A percentile compares a stretch with the other conserved stretches of the same genome.
phyloP scores from a whole-genome alignment of 192 early-diverging fungal genomes.

The Chytriomyces sp. region DNA sequence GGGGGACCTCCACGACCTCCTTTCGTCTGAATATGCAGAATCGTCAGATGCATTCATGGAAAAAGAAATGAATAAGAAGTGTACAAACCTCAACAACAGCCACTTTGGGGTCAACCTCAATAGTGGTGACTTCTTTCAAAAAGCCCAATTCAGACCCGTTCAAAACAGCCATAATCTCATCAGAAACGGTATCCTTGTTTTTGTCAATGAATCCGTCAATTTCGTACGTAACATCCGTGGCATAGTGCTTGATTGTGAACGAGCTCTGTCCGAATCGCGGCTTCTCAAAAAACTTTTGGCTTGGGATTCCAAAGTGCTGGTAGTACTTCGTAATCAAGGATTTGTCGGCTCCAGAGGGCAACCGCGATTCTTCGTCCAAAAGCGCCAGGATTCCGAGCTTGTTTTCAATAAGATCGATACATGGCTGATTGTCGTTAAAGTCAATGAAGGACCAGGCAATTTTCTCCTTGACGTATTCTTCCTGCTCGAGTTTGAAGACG shows the following conservation, averaged over 20 bases:
- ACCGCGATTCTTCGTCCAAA: slow-evolving; percentile 88
- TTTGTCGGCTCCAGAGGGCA: slow-evolving; percentile 86
- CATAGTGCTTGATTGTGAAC: slow-evolving; percentile 96
- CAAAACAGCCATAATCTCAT: slow-evolving; percentile 76
- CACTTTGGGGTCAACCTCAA: slow-evolving; percentile 75
- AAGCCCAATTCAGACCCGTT: slow-evolving; percentile 73
- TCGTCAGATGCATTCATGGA: not conserved
- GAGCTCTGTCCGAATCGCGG: slow-evolving; percentile 85
- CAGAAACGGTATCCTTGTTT: slow-evolving; percentile 96
- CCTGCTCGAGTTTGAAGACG: slow-evolving; percentile 98
- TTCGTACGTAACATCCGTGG: slow-evolving; percentile 91
- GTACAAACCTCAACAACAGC: not conserved
- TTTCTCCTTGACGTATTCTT: slow-evolving; percentile 95
- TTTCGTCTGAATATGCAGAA: slow-evolving; percentile 8
- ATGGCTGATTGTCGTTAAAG: slow-evolving; percentile 98
- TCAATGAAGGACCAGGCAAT: slow-evolving; percentile 99
- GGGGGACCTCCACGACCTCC: slow-evolving; percentile 46
- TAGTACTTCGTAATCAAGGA: slow-evolving; percentile 91
- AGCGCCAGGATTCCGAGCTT: slow-evolving; percentile 92
- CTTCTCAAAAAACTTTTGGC: slow-evolving; percentile 82
- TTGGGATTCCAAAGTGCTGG: slow-evolving; percentile 73
- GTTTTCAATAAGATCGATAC: slow-evolving; percentile 98
- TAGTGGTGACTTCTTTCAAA: slow-evolving; percentile 68
- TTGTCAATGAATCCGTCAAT: slow-evolving; percentile 96
- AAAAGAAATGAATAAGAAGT: not conserved